Evolutionary conservation across 2,329 filamentous ascomycete species (phyloP).

Genomic region (Lecanoromycetidae sp.): DNA sequence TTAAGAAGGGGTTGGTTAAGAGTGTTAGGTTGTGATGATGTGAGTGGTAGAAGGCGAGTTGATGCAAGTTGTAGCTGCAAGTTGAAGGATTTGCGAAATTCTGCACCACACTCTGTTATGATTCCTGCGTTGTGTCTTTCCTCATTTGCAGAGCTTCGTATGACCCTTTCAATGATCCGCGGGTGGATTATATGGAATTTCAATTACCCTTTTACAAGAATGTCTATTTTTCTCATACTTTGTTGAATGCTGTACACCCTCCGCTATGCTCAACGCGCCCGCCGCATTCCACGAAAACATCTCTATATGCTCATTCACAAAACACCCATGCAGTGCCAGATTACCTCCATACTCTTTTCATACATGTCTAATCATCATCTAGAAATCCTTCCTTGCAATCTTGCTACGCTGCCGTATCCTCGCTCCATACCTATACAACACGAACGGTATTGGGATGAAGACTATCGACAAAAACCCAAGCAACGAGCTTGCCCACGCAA

Average conservation of each 20-base stretch:
- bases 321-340: background rate
- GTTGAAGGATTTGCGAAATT: background rate
- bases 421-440: conserved; percentile 26
- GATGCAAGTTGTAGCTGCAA: background rate
- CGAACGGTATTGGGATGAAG: conserved; percentile 32
- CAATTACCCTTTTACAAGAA: too few relatives aligned
- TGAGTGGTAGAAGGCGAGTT: background rate
- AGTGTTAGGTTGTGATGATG: conserved; percentile 63
- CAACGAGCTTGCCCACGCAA: conserved; percentile 25
- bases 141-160: too few relatives aligned
- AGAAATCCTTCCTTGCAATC: conserved; percentile 11
- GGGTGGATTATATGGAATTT: too few relatives aligned
- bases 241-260: too few relatives aligned
- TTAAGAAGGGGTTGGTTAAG: conserved; percentile 87
- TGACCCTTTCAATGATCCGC: too few relatives aligned
- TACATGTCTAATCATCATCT: conserved; percentile 14
- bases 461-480: conserved; percentile 25
- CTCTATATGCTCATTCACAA: too few relatives aligned
- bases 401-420: conserved; percentile 8
- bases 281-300: too few relatives aligned
- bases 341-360: conserved; percentile 23
- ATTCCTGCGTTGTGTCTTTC: too few relatives aligned
- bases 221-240: too few relatives aligned
- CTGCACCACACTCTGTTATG: too few relatives aligned
- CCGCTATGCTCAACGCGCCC: too few relatives aligned